A percentile compares a stretch with the other conserved stretches of the same genome.
Evolutionary conservation across 2,329 filamentous ascomycete species (phyloP).

Genomic region (Graphium sp.): DNA sequence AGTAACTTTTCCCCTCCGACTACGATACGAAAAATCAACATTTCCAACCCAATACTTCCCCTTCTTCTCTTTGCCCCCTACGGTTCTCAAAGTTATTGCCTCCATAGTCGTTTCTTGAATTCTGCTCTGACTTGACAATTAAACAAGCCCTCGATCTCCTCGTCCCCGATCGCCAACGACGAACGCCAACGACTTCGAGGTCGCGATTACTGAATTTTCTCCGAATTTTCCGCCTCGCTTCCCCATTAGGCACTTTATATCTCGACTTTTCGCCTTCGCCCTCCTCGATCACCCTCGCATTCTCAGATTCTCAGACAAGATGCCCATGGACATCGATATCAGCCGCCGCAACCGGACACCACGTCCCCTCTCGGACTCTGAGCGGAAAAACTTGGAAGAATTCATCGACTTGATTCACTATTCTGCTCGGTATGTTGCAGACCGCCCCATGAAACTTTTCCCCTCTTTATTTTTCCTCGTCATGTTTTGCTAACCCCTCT

Average conservation of each 20-base stretch:
- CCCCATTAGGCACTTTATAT: neutral
- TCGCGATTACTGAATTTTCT: neutral
- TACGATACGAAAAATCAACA: no score
- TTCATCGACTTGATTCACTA: slow-evolving; percentile 93
- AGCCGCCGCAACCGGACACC: slow-evolving; percentile 77
- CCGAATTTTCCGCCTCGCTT: neutral
- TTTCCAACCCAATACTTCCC: no score
- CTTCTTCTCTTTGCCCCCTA: no score
- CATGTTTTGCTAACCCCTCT: slow-evolving; percentile 2
- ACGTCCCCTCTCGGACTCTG: slow-evolving; percentile 60
- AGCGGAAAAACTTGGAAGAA: slow-evolving; percentile 74
- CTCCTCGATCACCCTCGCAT: neutral
- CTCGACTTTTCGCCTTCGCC: neutral
- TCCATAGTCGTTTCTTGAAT: no score
- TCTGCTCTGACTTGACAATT: no score
- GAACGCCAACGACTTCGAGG: neutral
- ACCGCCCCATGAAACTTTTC: neutral
- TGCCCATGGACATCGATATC: slow-evolving; percentile 49
- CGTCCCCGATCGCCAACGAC: neutral
- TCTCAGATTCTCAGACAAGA: slow-evolving; percentile 2
- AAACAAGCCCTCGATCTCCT: neutral
- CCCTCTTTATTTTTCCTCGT: neutral
- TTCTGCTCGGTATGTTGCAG: slow-evolving; percentile 55
- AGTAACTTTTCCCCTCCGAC: no score
- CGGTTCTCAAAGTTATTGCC: no score